phyloP scores from a whole-genome alignment of 805 yeast genomes.

The Saturnispora galanensis region DNA sequence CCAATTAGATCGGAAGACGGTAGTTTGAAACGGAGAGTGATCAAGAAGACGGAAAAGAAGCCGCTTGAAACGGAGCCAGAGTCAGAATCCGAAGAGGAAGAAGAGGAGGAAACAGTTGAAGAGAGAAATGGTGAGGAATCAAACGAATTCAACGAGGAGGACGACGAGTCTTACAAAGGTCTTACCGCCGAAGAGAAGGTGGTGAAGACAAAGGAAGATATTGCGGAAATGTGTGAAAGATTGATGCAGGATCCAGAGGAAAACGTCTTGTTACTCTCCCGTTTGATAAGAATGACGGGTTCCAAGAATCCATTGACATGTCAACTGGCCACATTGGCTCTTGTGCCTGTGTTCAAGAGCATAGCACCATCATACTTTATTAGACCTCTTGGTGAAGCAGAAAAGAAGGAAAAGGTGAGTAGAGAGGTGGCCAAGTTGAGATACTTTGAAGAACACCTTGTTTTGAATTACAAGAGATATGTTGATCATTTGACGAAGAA shows the following conservation, averaged over 20 bases:
- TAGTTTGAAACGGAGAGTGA: constrained; percentile 31
- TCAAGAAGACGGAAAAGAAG: constrained; percentile 9
- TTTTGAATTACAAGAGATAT: constrained; percentile 58
- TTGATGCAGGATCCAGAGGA: constrained; percentile 88
- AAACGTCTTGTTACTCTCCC: constrained; percentile 50
- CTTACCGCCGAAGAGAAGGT: constrained; percentile 45
- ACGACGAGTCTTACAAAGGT: constrained; percentile 34
- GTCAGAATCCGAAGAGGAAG: constrained; percentile 8
- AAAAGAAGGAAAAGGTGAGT: constrained; percentile 71
- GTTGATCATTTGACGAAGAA: constrained; percentile 41
- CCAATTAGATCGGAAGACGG: constrained; percentile 76
- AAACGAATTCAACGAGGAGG: constrained; percentile 19
- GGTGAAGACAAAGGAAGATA: constrained; percentile 61
- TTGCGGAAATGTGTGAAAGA: constrained; percentile 71
- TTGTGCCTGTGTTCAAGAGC: constrained; percentile 75
- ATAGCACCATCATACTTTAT: constrained; percentile 84
- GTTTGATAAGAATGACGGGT: constrained; percentile 59
- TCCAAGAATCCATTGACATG: constrained; percentile 57
- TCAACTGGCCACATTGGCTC: constrained; percentile 65
- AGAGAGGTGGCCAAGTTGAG: constrained; percentile 74
- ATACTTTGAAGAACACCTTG: constrained; percentile 69
- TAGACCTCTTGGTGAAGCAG: constrained; percentile 71
- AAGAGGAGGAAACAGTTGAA: constrained; percentile 12
- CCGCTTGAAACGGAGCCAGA: background rate
- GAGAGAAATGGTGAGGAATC: constrained; percentile 12